Evolutionary conservation across 225 moss, liverwort and hornwort genomes (phyloP).

Genomic region (Asterella californica): DNA sequence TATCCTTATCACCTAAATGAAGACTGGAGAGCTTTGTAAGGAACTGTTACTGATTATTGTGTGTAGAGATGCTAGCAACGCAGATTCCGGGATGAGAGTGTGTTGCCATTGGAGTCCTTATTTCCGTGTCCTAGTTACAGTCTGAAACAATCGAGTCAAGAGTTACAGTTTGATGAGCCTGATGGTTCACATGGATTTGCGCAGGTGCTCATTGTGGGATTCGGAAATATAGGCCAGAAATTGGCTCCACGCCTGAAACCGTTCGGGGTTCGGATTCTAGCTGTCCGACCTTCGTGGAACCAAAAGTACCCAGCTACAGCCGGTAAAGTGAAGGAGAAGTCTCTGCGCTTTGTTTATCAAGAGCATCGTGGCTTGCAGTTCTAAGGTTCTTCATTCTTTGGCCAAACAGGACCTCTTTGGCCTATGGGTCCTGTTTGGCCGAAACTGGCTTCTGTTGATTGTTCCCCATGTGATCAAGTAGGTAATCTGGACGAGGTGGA

Average conservation of each 20-base stretch:
- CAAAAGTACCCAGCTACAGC: constrained; percentile 11
- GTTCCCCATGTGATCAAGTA: background rate
- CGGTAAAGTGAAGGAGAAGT: constrained; percentile 8
- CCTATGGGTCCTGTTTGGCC: background rate
- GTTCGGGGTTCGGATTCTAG: constrained; percentile 70
- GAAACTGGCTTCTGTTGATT: background rate
- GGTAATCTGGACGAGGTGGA: background rate
- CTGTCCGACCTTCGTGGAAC: constrained; percentile 62
- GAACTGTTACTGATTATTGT: background rate
- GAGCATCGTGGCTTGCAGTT: background rate
- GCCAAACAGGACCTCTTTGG: too few relatives aligned
- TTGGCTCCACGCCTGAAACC: constrained; percentile 57
- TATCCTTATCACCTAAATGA: background rate
- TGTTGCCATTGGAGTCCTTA: background rate
- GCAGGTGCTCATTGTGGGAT: constrained; percentile 78
- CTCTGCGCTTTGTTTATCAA: background rate
- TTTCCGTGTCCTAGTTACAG: background rate
- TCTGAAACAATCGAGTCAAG: background rate
- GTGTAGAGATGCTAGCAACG: background rate
- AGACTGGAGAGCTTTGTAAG: background rate
- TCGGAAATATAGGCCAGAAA: constrained; percentile 69
- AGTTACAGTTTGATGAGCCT: background rate
- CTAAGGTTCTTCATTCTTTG: background rate
- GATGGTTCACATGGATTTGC: background rate
- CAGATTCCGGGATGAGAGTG: background rate